phyloP scores from a whole-genome alignment of 2,329 filamentous ascomycete genomes.

The Penicillium sp. region DNA sequence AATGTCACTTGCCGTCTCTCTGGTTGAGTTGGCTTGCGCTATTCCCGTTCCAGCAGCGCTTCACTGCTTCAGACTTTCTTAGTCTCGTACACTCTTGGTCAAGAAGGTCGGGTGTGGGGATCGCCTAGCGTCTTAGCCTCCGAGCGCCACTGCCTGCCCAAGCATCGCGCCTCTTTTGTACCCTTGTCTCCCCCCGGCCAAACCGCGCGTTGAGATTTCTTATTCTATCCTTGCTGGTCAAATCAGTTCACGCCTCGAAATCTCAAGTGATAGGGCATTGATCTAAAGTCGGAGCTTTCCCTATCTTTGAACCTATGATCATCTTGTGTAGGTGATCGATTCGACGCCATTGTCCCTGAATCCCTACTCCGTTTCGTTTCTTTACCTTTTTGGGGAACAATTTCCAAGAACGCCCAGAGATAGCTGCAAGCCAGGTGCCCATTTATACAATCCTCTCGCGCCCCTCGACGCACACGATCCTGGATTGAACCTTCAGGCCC shows the following conservation, averaged over 20 bases:
- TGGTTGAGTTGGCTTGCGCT: neutral
- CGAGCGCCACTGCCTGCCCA: neutral
- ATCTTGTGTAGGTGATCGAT: neutral
- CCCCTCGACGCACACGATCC: neutral
- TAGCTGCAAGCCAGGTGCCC: neutral
- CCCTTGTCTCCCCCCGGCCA: conserved; percentile 3
- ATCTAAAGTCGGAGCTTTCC: neutral
- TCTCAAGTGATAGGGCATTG: neutral
- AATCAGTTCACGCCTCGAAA: neutral
- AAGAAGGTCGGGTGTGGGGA: neutral
- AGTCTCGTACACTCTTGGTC: neutral
- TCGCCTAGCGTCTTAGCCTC: neutral
- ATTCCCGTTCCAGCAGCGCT: neutral
- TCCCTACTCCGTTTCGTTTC: neutral
- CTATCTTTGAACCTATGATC: neutral
- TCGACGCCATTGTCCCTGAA: neutral
- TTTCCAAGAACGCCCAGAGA: neutral
- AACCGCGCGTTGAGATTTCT: conserved; percentile 11
- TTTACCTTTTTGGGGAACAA: neutral
- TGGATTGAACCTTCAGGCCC: neutral
- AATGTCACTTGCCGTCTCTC: neutral
- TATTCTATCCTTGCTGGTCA: neutral
- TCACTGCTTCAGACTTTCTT: neutral
- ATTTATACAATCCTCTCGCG: neutral
- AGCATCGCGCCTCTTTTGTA: neutral